Conservation (phyloP, 129 eudicot species). For the Artemisia tridentata region DNA sequence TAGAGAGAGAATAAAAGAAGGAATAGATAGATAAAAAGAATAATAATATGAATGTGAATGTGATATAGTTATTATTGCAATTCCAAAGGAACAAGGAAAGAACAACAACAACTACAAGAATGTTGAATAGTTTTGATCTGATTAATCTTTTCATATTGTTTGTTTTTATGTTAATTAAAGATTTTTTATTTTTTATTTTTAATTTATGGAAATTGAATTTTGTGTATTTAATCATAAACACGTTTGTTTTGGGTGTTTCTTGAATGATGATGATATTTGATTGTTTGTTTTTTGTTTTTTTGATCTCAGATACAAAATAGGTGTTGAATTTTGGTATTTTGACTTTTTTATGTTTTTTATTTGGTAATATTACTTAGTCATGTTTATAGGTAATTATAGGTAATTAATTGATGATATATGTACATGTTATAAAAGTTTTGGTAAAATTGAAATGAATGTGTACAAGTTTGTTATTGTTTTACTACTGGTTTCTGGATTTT, state of each 20-base stretch:
- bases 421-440: neutral
- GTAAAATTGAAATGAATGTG: constrained; percentile 8
- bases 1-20: constrained; percentile 39
- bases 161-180: constrained; percentile 6
- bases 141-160: constrained; percentile 51
- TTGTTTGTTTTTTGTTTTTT: constrained; percentile 20
- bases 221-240: constrained; percentile 17
- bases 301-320: constrained; percentile 26
- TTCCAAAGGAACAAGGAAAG: constrained; percentile 43
- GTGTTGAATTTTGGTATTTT: constrained; percentile 24
- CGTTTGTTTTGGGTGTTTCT: constrained; percentile 32
- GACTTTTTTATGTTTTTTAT: constrained; percentile 10
- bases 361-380: neutral
- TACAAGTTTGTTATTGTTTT: constrained; percentile 13
- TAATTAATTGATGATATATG: neutral
- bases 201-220: neutral
- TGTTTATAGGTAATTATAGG: too few species aligned
- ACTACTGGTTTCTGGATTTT: constrained; percentile 37
- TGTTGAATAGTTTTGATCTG: constrained; percentile 43
- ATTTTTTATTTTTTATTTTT: neutral
- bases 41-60: constrained; percentile 20
- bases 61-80: constrained; percentile 24
- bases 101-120: constrained; percentile 45
- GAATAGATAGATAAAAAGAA: constrained; percentile 28
- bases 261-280: constrained; percentile 26